Conservation (phyloP, 345 rosid species). For the Salix exigua region DNA sequence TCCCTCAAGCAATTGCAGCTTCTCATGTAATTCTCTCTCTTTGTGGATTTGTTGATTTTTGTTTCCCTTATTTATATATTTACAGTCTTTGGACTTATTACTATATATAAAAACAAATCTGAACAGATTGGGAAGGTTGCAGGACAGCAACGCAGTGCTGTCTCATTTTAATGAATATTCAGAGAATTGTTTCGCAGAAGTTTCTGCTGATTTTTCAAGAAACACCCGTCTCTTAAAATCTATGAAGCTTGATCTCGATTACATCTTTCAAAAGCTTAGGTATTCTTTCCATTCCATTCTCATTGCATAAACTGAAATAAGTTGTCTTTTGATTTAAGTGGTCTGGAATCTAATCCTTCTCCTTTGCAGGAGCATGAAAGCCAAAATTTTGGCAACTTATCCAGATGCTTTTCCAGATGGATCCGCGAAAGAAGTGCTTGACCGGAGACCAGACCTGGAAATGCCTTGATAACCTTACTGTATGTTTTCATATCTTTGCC, state of each 20-base stretch:
- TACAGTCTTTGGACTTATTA: too few species aligned
- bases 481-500: not conserved
- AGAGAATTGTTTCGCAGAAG: slow-evolving; percentile 74
- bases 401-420: slow-evolving; percentile 93
- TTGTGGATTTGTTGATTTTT: not conserved
- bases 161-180: slow-evolving; percentile 84
- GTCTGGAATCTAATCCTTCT: not conserved
- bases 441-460: slow-evolving; percentile 79
- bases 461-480: slow-evolving; percentile 34
- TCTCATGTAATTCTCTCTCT: slow-evolving; percentile 50
- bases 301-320: not conserved
- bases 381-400: slow-evolving; percentile 61
- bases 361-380: slow-evolving; percentile 58
- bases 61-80: not conserved
- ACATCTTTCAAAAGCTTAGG: slow-evolving; percentile 89
- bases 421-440: slow-evolving; percentile 54
- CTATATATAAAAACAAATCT: not conserved
- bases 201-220: slow-evolving; percentile 61
- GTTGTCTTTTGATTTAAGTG: not conserved
- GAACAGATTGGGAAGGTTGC: slow-evolving; percentile 85
- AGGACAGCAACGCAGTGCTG: slow-evolving; percentile 89
- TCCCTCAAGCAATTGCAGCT: slow-evolving; percentile 70
- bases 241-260: slow-evolving; percentile 85
- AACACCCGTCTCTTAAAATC: slow-evolving; percentile 65
- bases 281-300: slow-evolving; percentile 13